Evolutionary conservation across 2,329 filamentous ascomycete genomes (phyloP), one percentile per base, ranked within the genome.

Genomic region (Purpureocillium takamizusanense): DNA sequence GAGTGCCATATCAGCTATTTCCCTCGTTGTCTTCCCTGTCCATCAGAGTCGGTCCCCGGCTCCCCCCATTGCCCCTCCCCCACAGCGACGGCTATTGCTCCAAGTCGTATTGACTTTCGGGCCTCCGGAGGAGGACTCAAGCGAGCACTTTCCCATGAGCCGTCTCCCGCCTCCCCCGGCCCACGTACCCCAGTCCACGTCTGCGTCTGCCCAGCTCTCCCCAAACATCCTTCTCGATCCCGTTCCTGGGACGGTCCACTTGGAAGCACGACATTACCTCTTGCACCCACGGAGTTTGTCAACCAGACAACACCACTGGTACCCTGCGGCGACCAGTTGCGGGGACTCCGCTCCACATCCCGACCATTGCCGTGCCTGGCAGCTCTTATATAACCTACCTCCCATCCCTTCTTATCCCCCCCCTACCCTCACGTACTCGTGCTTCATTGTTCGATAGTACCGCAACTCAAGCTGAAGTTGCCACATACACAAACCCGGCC

Each of bases 321-420:
- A 12, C 28, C 11, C n/a, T n/a, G 12, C 14, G 28, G 27, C 28
- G 35, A 16, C 13, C 28, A 23, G 34, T 4, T 31, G 35, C 16
- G 18, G 28, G 28, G 27, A 28, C 35, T 36, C 28, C 35, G 4
- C 35, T 15, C 28, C 7, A 16, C n/a, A 15, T 15, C 35, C 17
- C 12, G 3, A 4, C 17, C 17, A 14, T 12, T 37, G 11, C 28
- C 35, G 18, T 31, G 15, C 35, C 35, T 31, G 7, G 28, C 28
- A 23, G 21, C 16, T 37, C 35, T 31, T 37, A 37, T 37, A 37
- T 25, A 13, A 17, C 35, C 14, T 31, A 28, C 17, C 18, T 31
- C 18, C 27, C 35, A 13, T 15, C 12, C 16, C 35, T 14, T 31
- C 35, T 25, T 18, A 14, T 28, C 11, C 8, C 11, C 17, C 21